A percentile compares a stretch with the other conserved stretches of the same genome.
These are phyloP conservation scores for Paraconiothyrium brasiliense DNA, from an alignment of 2,329 filamentous ascomycete genomes.

Conservation along the genomic window DNA sequence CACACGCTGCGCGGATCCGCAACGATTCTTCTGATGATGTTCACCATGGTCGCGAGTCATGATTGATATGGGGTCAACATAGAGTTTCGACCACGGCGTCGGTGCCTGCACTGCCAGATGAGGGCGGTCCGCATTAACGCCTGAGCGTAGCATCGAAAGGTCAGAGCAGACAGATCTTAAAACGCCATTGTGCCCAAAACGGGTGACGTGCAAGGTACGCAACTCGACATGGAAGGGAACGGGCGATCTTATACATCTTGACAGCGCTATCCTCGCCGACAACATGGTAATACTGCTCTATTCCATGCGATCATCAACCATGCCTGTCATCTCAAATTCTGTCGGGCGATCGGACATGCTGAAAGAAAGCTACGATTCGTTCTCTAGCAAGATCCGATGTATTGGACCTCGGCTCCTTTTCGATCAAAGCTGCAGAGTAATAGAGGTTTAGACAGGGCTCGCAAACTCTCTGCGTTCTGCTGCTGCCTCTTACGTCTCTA, in stretches of 20 bases:
- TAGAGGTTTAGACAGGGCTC: not conserved
- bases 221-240: not conserved
- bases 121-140: not conserved
- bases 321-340: not conserved
- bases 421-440: not conserved
- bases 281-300: not conserved
- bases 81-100: not conserved
- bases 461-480: not conserved
- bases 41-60: not conserved
- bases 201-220: not conserved
- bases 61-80: not conserved
- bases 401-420: not conserved
- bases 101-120: not conserved
- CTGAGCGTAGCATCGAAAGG: not conserved
- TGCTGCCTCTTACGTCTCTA: too few species aligned
- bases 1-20: not conserved
- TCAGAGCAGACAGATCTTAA: not conserved
- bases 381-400: not conserved
- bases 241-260: not conserved
- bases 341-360: not conserved
- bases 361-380: not conserved
- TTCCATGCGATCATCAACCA: not conserved
- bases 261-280: not conserved
- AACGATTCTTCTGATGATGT: not conserved
- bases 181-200: not conserved